Conservation (phyloP, 768 basidiomycete genomes). For the Artomyces pyxidatus region DNA sequence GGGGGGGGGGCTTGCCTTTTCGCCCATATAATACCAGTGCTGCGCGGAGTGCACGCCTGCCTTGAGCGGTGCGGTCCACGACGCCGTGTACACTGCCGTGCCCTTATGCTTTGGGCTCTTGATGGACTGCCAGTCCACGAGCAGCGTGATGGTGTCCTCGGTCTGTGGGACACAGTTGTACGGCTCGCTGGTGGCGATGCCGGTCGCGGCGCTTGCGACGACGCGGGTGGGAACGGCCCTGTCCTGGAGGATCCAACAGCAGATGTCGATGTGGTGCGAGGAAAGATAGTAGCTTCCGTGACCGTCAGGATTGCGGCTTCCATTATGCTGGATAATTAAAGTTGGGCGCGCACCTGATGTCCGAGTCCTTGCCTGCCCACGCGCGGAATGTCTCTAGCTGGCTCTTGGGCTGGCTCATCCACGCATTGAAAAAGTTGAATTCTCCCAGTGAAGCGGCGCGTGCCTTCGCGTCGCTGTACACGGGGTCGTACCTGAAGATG, state of each 20-base stretch:
- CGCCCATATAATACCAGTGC: slow-evolving; percentile 93
- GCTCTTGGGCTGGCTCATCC: slow-evolving; percentile 97
- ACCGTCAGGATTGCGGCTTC: not conserved
- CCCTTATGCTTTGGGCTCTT: slow-evolving; percentile 70
- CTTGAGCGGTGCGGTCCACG: slow-evolving; percentile 89
- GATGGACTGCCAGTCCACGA: slow-evolving; percentile 89
- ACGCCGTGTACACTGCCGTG: slow-evolving; percentile 87
- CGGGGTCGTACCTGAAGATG: slow-evolving; percentile 68
- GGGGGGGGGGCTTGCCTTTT: slow-evolving; percentile 56
- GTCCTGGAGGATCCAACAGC: slow-evolving; percentile 77
- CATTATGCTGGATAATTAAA: not conserved
- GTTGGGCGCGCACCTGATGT: slow-evolving; percentile 57
- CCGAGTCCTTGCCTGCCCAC: slow-evolving; percentile 93
- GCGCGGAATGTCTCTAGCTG: slow-evolving; percentile 92
- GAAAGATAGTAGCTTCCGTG: slow-evolving; percentile 80
- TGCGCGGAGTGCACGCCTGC: slow-evolving; percentile 87
- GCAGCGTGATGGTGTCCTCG: slow-evolving; percentile 90
- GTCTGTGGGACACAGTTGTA: slow-evolving; percentile 82
- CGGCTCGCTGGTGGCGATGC: slow-evolving; percentile 84
- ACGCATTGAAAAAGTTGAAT: slow-evolving; percentile 93
- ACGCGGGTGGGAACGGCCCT: slow-evolving; percentile 75
- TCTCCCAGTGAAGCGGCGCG: slow-evolving; percentile 72
- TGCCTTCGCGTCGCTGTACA: slow-evolving; percentile 84
- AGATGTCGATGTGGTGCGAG: slow-evolving; percentile 89
- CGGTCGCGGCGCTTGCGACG: slow-evolving; percentile 83